Evolutionary conservation across 257 asterid genomes (phyloP).

Genomic region (Jaltomata sinuosa): DNA sequence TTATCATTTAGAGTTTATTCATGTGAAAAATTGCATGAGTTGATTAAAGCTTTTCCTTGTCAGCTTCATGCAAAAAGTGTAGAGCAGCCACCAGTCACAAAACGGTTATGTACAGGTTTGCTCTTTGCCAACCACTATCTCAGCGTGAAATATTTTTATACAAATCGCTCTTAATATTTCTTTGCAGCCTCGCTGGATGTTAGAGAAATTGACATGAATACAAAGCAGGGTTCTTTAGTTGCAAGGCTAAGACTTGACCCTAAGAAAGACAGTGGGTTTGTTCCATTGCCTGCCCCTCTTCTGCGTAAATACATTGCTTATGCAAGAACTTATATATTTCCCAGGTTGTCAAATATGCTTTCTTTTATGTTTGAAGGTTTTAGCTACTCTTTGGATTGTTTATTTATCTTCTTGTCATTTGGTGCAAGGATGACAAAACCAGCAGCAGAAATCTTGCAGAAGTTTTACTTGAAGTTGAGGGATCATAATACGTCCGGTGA

Average conservation of each 20-base stretch:
- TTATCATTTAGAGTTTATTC: background rate
- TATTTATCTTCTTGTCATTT: constrained; percentile 9
- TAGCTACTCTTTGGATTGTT: constrained; percentile 6
- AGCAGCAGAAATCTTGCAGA: constrained; percentile 92
- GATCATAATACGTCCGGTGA: constrained; percentile 76
- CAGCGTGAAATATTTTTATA: constrained; percentile 1
- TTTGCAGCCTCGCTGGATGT: constrained; percentile 46
- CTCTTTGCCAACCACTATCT: constrained; percentile 3
- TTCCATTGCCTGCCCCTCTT: constrained; percentile 91
- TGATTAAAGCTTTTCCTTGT: constrained; percentile 19
- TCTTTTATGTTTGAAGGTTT: background rate
- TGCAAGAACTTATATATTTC: constrained; percentile 74
- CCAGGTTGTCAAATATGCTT: constrained; percentile 52
- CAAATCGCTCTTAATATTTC: constrained; percentile 10
- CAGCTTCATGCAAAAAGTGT: constrained; percentile 93
- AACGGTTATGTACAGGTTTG: constrained; percentile 69
- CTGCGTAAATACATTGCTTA: constrained; percentile 91
- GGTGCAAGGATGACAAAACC: constrained; percentile 75
- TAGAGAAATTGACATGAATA: constrained; percentile 31
- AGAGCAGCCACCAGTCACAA: constrained; percentile 51
- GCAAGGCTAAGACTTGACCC: constrained; percentile 83
- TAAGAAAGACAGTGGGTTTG: constrained; percentile 60
- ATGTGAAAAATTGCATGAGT: background rate
- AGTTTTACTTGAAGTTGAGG: constrained; percentile 74
- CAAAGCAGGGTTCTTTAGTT: constrained; percentile 47